Conservation (phyloP, 352 stramenopile species). For the Phytophthora ohioensis region DNA sequence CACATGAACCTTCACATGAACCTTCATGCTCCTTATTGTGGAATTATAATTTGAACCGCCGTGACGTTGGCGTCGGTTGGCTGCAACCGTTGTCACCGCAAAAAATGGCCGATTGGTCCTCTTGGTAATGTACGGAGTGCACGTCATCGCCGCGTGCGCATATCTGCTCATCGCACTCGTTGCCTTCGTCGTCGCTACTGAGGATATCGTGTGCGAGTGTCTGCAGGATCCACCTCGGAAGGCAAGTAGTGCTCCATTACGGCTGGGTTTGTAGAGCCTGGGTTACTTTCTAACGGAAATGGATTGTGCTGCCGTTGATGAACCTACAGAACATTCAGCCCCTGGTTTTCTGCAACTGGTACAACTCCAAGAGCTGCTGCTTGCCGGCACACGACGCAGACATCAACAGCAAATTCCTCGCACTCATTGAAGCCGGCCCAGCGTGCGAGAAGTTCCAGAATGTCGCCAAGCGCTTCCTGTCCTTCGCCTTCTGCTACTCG, state of each 20-base stretch:
- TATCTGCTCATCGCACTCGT: conserved; percentile 15
- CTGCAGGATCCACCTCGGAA: conserved; percentile 39
- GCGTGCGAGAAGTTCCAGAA: conserved; percentile 82
- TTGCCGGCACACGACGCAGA: conserved; percentile 73
- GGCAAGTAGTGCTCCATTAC: conserved; percentile 8
- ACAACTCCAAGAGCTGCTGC: conserved; percentile 67
- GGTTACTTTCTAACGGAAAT: conserved; percentile 10
- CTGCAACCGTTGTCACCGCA: conserved; percentile 16
- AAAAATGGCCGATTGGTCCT: conserved; percentile 24
- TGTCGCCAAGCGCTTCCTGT: conserved; percentile 62
- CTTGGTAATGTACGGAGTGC: conserved; percentile 26
- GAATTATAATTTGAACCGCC: conserved; percentile 3
- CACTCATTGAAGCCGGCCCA: conserved; percentile 68
- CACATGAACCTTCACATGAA: no score
- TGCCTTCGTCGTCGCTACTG: neutral
- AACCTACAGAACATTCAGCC: conserved; percentile 60
- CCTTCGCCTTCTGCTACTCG: conserved; percentile 52
- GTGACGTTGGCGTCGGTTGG: conserved; percentile 21
- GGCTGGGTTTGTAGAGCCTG: no score
- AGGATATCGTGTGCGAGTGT: conserved; percentile 32
- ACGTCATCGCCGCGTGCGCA: conserved; percentile 5
- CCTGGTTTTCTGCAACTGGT: conserved; percentile 85
- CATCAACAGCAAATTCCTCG: conserved; percentile 64
- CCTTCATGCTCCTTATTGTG: neutral
- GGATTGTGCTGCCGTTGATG: conserved; percentile 7